A percentile compares a stretch with the other conserved stretches of the same genome.
Conservation (phyloP, 352 stramenopile genomes). For the Phytophthora quininea region DNA sequence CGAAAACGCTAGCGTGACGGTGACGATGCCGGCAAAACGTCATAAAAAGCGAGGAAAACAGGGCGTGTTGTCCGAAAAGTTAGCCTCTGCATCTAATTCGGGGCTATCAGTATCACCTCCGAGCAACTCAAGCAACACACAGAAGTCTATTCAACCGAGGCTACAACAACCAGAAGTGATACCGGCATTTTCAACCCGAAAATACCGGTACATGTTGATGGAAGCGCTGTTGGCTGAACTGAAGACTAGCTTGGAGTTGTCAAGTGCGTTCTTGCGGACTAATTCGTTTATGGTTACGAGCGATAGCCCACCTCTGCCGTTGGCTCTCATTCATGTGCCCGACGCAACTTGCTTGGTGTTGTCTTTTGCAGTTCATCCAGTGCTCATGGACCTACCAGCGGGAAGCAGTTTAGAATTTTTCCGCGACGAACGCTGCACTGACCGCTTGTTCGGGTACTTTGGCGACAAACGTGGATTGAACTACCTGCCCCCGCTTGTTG, state of each 20-base stretch:
- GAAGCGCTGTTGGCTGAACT: slow-evolving; percentile 63
- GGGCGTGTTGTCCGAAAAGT: slow-evolving; percentile 28
- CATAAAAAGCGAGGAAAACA: slow-evolving; percentile 53
- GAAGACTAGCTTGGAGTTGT: slow-evolving; percentile 57
- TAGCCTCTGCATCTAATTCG: slow-evolving; percentile 16
- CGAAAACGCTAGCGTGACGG: slow-evolving; percentile 37
- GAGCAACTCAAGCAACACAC: slow-evolving; percentile 17
- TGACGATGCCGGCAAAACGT: slow-evolving; percentile 33
- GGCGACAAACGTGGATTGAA: slow-evolving; percentile 73
- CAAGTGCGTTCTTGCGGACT: slow-evolving; percentile 48
- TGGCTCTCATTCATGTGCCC: slow-evolving; percentile 66
- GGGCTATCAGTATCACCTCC: neutral
- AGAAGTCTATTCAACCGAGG: slow-evolving; percentile 37
- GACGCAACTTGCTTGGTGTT: slow-evolving; percentile 71
- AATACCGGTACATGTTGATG: slow-evolving; percentile 71
- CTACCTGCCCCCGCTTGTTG: slow-evolving; percentile 64
- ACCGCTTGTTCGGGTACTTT: slow-evolving; percentile 78
- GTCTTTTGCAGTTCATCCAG: slow-evolving; percentile 81
- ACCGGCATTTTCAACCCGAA: slow-evolving; percentile 37
- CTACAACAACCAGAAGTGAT: slow-evolving; percentile 37
- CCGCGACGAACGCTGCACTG: slow-evolving; percentile 60
- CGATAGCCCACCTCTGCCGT: slow-evolving; percentile 65
- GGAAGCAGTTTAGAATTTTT: slow-evolving; percentile 80
- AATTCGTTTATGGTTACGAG: slow-evolving; percentile 70
- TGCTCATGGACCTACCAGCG: slow-evolving; percentile 79